These are phyloP conservation scores for Thelonectria rubi DNA, from an alignment of 2,329 filamentous ascomycete genomes.

Conservation along the genomic window DNA sequence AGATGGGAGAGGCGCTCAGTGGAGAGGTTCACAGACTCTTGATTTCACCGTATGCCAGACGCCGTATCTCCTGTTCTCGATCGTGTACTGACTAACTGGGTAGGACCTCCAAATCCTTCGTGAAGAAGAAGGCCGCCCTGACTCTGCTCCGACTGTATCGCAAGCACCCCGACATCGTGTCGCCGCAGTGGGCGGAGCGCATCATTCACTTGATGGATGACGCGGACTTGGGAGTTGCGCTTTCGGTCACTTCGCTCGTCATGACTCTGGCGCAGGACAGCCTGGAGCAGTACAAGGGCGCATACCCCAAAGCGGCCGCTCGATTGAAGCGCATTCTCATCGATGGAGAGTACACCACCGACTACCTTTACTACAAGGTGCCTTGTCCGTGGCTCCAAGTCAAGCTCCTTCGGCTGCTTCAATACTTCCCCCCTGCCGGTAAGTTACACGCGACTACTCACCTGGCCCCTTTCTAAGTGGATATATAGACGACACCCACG, in stretches of 20 bases:
- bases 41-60: slow-evolving; percentile 82
- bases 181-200: slow-evolving; percentile 95
- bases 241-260: slow-evolving; percentile 94
- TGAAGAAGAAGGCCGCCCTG: slow-evolving; percentile 98
- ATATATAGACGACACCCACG: slow-evolving; percentile 82
- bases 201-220: slow-evolving; percentile 99
- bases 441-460: slow-evolving; percentile 44
- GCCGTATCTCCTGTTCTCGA: neutral
- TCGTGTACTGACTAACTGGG: slow-evolving; percentile 19
- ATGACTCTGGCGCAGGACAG: slow-evolving; percentile 95
- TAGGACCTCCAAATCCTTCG: slow-evolving; percentile 85
- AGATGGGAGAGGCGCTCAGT: slow-evolving; percentile 96
- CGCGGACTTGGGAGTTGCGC: slow-evolving; percentile 87
- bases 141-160: slow-evolving; percentile 93
- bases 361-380: slow-evolving; percentile 99
- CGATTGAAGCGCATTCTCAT: slow-evolving; percentile 89
- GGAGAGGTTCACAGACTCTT: slow-evolving; percentile 90
- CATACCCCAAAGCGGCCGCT: slow-evolving; percentile 92
- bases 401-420: slow-evolving; percentile 88
- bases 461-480: slow-evolving; percentile 14
- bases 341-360: slow-evolving; percentile 86
- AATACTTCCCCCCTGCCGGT: slow-evolving; percentile 97
- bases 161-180: slow-evolving; percentile 92
- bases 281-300: slow-evolving; percentile 91
- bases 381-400: slow-evolving; percentile 98